Evolutionary conservation across 2,329 filamentous ascomycete genomes (phyloP), one percentile per base, ranked within the genome.

Genomic region (Microcyclosporella mali): DNA sequence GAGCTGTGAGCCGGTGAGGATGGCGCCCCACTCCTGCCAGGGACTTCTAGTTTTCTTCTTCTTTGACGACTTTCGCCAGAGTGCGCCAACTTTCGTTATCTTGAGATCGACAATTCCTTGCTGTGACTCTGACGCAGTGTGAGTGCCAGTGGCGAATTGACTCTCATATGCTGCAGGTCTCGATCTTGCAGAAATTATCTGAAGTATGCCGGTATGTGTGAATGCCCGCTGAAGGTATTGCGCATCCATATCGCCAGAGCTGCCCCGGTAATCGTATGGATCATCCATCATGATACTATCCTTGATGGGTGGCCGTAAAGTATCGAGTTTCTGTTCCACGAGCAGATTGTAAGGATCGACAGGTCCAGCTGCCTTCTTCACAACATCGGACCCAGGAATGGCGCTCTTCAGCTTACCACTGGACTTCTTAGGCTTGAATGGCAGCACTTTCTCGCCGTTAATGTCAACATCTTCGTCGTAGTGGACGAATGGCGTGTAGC

Each of bases 21-120:
- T 85, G 17, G 88, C 92, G 40, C 92, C 92, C 92, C 92, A 98
- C 73, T 98, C 92, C 61, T 95, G 90, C 92, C 92, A 98, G 1
- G 92, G 90, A 9, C 90, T 95, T 33, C 90, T 79, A 1, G 88
- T 84, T 66, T 94, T 94, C 68, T 90, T 95, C 69, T 94, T 95
- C 68, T 95, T 97, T 1, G 77, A 70, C 51, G 95, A 88, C 62
- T 98, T 98, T 33, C 92, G 81, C 92, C 92, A 98, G 25, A 98
- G 65, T 1, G 95, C 70, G 3, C 92, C 92, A 37, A 98, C 89
- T 65, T 97, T 98, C 33, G 90, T 95, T 34, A 97, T 85, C 56
- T 95, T 95, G 61, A 98, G 94, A 65, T 97, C 90, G 9, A 98
- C 90, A 45, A 98, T 84, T 10, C 92, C 92, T 2, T 88, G 87